Evolutionary conservation across 176 grass and related monocot species (phyloP), one percentile per base, ranked within the genome.

Genomic region (Triticum timopheevii): DNA sequence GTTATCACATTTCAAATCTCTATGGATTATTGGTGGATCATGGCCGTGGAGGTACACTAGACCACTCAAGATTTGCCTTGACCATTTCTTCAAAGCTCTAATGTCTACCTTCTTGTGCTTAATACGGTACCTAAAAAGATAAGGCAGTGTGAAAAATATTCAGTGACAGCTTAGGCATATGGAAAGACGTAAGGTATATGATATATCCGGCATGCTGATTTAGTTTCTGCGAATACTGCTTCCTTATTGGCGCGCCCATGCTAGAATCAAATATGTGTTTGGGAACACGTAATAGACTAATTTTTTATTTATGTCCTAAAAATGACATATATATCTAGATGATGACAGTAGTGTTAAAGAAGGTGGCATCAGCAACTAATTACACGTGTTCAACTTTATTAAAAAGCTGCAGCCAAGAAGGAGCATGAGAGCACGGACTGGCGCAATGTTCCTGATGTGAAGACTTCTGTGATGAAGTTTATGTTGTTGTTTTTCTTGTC

Each of bases 21-120:
- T 81, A 25, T 95, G 93, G 39, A 95, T 95, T 36, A 92, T 87
- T 27, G 93, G 93, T 40, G 93, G 93, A 70, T 95, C 91, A n/a
- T 95, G 91, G 82, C 91, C 90, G 15, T 95, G 93, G 31, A 95
- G 91, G 77, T 95, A 95, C 58, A 89, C 63, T 82, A 95, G 88
- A 79, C 93, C 93, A 69, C 88, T 91, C 80, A 95, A 89, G 50
- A 95, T 95, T 82, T 95, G 93, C 49, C 86, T 90, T 63, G 93
- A 95, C 93, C 93, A 95, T 78, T 95, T 93, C 84, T 95, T 95
- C 76, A 95, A 75, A 68, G 93, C 93, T 87, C 88, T 95, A 87
- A 89, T 69, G 62, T 95, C 90, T 74, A 93, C 90, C 82, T 92
- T 90, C 83, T 85, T 92, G 70, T 95, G 90, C 59, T 92, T 95